Evolutionary conservation across 1,284 basidiomycete species (phyloP).

Genomic region (Melampsora americana): DNA sequence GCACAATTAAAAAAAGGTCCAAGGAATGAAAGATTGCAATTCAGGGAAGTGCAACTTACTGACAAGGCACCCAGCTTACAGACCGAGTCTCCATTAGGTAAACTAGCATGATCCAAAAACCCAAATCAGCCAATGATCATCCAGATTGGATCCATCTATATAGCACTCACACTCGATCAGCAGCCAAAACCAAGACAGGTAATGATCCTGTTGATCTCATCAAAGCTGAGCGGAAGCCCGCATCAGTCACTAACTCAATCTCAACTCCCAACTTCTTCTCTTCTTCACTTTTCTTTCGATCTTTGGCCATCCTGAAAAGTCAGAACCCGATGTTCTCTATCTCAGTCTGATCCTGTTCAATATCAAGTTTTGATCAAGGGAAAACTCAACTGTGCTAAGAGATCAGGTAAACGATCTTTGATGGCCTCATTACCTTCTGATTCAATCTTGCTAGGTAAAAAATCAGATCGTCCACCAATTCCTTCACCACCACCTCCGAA

Average conservation of each 20-base stretch:
- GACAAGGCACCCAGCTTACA: constrained; percentile 32
- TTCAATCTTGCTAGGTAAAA: not conserved
- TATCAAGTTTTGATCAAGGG: not conserved
- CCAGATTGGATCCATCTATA: not conserved
- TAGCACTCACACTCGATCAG: constrained; percentile 37
- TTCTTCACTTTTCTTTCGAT: not conserved
- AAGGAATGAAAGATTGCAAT: not conserved
- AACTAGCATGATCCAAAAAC: not conserved
- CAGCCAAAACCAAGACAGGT: constrained; percentile 19
- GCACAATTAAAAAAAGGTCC: not conserved
- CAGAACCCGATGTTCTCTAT: not conserved
- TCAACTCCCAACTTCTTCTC: not conserved
- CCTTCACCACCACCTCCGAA: not conserved
- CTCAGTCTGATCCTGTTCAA: not conserved
- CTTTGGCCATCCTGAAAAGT: constrained; percentile 8
- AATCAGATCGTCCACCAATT: not conserved
- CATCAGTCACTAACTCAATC: constrained; percentile 26
- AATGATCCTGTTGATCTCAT: not conserved
- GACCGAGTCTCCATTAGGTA: constrained; percentile 35
- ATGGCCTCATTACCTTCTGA: not conserved
- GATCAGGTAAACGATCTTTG: constrained; percentile 7
- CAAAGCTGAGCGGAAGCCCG: constrained; percentile 11
- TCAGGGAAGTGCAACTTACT: not conserved
- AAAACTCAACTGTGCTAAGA: constrained; percentile 28
- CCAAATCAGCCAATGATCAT: not conserved